A percentile compares a stretch with the other conserved stretches of the same genome.
These are phyloP conservation scores for Stropharia rugosoannulata DNA, from an alignment of 768 basidiomycete species.

Conservation along the genomic window DNA sequence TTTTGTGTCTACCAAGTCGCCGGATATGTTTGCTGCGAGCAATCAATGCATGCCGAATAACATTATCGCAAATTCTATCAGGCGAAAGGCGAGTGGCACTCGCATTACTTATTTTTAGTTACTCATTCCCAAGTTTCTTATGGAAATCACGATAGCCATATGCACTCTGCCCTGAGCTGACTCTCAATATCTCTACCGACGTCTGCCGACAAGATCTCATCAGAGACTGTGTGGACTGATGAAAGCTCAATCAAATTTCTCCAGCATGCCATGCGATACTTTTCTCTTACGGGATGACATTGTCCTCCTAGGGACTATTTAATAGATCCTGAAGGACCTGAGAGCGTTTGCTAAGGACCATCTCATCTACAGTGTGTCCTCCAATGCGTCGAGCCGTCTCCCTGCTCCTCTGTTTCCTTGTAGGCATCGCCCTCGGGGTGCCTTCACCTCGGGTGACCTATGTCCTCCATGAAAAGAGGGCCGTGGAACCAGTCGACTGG, in stretches of 20 bases:
- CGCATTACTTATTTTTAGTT: background rate
- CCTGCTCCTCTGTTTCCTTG: constrained; percentile 3
- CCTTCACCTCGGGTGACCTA: constrained; percentile 21
- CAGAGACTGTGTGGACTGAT: background rate
- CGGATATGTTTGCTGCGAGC: too few species aligned
- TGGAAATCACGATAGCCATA: constrained; percentile 1
- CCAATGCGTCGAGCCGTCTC: constrained; percentile 5
- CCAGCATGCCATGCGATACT: background rate
- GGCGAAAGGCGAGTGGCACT: background rate
- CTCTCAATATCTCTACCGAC: constrained; percentile 1
- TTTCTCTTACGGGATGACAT: constrained; percentile 1
- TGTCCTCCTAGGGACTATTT: background rate
- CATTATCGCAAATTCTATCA: background rate
- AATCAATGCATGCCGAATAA: too few species aligned
- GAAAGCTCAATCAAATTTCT: constrained; percentile 1
- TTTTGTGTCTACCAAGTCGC: too few species aligned
- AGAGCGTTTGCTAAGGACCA: background rate
- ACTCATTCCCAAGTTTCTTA: constrained; percentile 6
- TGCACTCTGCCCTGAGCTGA: constrained; percentile 1
- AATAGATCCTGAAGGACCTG: background rate
- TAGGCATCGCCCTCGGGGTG: constrained; percentile 13
- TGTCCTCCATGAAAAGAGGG: constrained; percentile 28
- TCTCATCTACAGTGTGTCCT: background rate
- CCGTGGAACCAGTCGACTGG: constrained; percentile 27
- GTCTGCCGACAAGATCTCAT: constrained; percentile 1